These are phyloP conservation scores for Achaetomiella virescens DNA, from an alignment of 495 filamentous ascomycete genomes.

Conservation along the genomic window DNA sequence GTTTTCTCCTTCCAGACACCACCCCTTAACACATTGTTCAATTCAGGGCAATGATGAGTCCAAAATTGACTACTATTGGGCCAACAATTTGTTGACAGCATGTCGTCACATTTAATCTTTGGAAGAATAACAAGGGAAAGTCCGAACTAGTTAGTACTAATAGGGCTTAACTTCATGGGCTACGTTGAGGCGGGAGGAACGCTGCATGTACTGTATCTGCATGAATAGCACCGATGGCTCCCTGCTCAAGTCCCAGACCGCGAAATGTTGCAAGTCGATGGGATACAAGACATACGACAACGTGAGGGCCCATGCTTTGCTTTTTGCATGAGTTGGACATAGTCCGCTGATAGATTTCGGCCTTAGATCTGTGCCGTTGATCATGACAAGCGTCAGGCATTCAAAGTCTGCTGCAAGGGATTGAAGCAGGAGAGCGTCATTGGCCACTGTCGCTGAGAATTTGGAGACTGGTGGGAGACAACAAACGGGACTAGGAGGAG, in stretches of 20 bases:
- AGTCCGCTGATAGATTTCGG: neutral
- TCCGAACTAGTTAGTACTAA: too few relatives aligned
- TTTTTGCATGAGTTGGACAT: neutral
- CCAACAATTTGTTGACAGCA: too few relatives aligned
- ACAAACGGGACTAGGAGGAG: too few relatives aligned
- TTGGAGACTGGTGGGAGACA: too few relatives aligned
- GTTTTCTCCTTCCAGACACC: too few relatives aligned
- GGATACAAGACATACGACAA: slow-evolving; percentile 23
- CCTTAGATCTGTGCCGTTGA: slow-evolving; percentile 29
- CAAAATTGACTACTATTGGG: too few relatives aligned
- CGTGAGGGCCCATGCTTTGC: slow-evolving; percentile 15
- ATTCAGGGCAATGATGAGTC: too few relatives aligned
- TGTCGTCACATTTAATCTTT: too few relatives aligned
- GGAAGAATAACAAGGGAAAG: too few relatives aligned
- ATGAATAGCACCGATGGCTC: slow-evolving; percentile 26
- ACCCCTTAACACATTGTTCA: too few relatives aligned
- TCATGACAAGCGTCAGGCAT: slow-evolving; percentile 18
- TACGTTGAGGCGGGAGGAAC: too few relatives aligned
- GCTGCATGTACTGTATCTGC: slow-evolving; percentile 36
- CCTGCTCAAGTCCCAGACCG: slow-evolving; percentile 21
- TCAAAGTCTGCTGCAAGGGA: slow-evolving; percentile 33
- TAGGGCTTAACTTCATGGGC: too few relatives aligned
- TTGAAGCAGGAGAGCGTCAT: slow-evolving; percentile 30
- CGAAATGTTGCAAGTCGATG: slow-evolving; percentile 16
- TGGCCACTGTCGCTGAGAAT: slow-evolving; percentile 30